Conservation (phyloP, 192 early-diverging fungal species). For the Dispira parvispora region DNA sequence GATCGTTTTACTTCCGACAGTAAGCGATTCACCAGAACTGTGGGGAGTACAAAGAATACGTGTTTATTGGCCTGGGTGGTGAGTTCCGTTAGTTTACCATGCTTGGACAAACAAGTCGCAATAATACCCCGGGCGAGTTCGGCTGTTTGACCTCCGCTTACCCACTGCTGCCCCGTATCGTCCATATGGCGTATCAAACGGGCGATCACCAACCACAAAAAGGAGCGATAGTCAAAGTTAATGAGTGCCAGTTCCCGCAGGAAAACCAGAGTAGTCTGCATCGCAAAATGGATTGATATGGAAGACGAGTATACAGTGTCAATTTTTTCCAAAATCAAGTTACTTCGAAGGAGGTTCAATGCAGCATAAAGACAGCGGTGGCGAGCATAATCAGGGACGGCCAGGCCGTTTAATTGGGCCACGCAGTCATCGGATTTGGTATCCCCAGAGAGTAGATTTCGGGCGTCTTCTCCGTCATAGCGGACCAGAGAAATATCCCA, state of each 20-base stretch:
- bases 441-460: not conserved
- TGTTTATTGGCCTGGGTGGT: not conserved
- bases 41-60: not conserved
- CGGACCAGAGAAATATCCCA: not conserved
- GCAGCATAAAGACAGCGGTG: not conserved
- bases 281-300: not conserved
- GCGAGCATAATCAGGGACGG: not conserved
- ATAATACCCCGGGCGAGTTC: slow-evolving; percentile 2
- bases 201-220: not conserved
- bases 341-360: not conserved
- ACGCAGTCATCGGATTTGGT: not conserved
- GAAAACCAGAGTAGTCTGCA: not conserved
- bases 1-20: not conserved
- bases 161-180: not conserved
- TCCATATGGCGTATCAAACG: not conserved
- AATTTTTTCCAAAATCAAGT: not conserved
- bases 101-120: not conserved
- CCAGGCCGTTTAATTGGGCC: not conserved
- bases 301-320: not conserved
- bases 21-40: not conserved
- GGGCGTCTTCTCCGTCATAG: not conserved
- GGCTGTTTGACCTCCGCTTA: not conserved
- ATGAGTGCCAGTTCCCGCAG: slow-evolving; percentile 3
- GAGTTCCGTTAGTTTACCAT: not conserved
- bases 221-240: not conserved